A percentile compares a stretch with the other conserved stretches of the same genome.
phyloP scores from a whole-genome alignment of 2,329 filamentous ascomycete species.

The Paecilomyces variotii region DNA sequence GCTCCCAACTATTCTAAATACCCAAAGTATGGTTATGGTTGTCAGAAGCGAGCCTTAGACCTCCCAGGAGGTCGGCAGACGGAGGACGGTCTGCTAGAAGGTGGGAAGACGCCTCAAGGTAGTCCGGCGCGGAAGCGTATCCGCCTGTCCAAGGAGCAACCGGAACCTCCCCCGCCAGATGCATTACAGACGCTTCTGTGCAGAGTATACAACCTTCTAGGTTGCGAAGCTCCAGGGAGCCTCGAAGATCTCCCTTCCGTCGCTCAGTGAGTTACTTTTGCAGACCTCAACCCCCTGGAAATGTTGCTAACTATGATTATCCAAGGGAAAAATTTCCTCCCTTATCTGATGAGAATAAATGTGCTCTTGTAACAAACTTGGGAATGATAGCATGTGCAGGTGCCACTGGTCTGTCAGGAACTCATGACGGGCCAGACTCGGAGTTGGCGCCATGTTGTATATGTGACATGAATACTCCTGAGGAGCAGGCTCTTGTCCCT shows the following conservation, averaged over 20 bases:
- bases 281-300: background rate
- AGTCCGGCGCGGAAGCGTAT: conserved; percentile 24
- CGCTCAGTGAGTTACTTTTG: conserved; percentile 40
- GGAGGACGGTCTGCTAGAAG: background rate
- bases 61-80: conserved; percentile 5
- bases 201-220: conserved; percentile 26
- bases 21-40: background rate
- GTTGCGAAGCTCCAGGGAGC: conserved; percentile 22
- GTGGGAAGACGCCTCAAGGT: conserved; percentile 3
- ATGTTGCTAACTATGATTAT: conserved; percentile 6
- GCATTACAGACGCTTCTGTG: conserved; percentile 25
- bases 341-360: conserved; percentile 44
- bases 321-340: conserved; percentile 37
- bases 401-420: conserved; percentile 37
- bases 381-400: conserved; percentile 51
- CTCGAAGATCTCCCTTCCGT: conserved; percentile 35
- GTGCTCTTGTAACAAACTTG: conserved; percentile 47
- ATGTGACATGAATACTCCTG: conserved; percentile 28
- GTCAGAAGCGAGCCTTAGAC: conserved; percentile 1
- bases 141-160: conserved; percentile 24
- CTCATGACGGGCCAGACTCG: conserved; percentile 14
- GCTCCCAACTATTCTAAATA: background rate
- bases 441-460: conserved; percentile 23
- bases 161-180: conserved; percentile 23
- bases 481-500: conserved; percentile 7